Base-by-base conservation (phyloP, 148 eudicot genomes). In the Silene conica region DNA sequence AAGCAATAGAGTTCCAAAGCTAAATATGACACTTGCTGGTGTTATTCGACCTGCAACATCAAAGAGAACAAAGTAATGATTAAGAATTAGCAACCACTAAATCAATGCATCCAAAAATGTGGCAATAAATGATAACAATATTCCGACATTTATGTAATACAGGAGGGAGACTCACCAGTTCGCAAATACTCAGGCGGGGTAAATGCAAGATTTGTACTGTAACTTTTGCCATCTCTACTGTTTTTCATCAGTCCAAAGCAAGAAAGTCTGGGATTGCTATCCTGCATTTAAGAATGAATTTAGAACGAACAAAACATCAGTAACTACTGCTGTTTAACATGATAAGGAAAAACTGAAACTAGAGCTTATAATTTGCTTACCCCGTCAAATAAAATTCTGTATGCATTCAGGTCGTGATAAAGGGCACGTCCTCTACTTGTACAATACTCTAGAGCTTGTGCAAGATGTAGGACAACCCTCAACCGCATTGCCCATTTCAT, bases 401-500 rank as follows among this genome's bases (percentile, higher is more conserved):
- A 89, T 60, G 91, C 88, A 82, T 87, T 89, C 60, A 90, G 85
- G 72, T 90, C 91, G 57, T 90, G 91, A 79, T 87, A 90, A 55
- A 87, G 84, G 60, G 87, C 83, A 41, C 95, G 88, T 3, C 89
- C 88, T 85, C 83, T 86, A 84, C 81, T 83, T 21, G 86, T 84
- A 76, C 91, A 86, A 72, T 85, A 90, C 72, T 86, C 88, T 69
- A 89, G 83, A 69, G 91, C 91, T 81, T 86, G 81, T 18, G 94
- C 91, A 78, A 89, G 85, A 79, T 83, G 79, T 20, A 84, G 74
- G 26, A 80, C 94, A 48, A 89, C 94, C 82, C 94, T 86, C 69
- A 89, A 72, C 69, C 94, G 81, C 89, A 89, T 87, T 45, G 91
- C 88, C 91, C 91, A 87, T 80, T 89, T 86, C 88, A 89, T 86